phyloP scores from a whole-genome alignment of 768 basidiomycete species.

The Chalciporus chontae region DNA sequence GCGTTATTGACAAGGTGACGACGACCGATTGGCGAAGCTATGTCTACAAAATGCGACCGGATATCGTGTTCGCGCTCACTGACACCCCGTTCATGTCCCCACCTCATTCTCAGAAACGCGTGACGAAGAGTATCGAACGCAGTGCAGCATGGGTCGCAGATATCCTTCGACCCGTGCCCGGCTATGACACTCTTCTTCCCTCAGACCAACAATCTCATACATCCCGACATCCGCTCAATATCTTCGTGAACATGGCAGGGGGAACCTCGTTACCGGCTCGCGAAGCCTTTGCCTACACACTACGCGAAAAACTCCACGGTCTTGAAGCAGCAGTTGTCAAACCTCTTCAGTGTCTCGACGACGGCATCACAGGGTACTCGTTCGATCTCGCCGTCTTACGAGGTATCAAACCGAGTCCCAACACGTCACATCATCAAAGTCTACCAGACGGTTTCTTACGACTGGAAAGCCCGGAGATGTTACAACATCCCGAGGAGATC shows the following conservation, averaged over 20 bases:
- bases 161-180: slow-evolving; percentile 39
- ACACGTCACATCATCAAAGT: slow-evolving; percentile 14
- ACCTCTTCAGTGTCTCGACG: slow-evolving; percentile 57
- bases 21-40: slow-evolving; percentile 55
- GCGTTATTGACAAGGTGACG: slow-evolving; percentile 41
- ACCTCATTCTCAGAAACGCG: slow-evolving; percentile 73
- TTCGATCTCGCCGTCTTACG: slow-evolving; percentile 60
- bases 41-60: slow-evolving; percentile 53
- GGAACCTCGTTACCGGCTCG: slow-evolving; percentile 54
- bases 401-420: slow-evolving; percentile 20
- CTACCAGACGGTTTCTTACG: slow-evolving; percentile 12
- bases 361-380: slow-evolving; percentile 65
- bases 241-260: slow-evolving; percentile 73
- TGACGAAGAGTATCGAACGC: slow-evolving; percentile 73
- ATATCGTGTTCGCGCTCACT: slow-evolving; percentile 66
- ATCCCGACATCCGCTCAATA: slow-evolving; percentile 31
- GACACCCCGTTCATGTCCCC: slow-evolving; percentile 65
- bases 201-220: not conserved
- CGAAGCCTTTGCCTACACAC: slow-evolving; percentile 53
- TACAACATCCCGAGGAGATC: slow-evolving; percentile 13
- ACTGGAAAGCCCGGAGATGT: slow-evolving; percentile 8
- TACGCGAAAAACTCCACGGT: slow-evolving; percentile 55
- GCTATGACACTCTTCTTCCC: not conserved
- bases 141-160: slow-evolving; percentile 60
- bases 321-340: slow-evolving; percentile 50